phyloP scores from a whole-genome alignment of 257 asterid genomes.

The Penstemon davidsonii region DNA sequence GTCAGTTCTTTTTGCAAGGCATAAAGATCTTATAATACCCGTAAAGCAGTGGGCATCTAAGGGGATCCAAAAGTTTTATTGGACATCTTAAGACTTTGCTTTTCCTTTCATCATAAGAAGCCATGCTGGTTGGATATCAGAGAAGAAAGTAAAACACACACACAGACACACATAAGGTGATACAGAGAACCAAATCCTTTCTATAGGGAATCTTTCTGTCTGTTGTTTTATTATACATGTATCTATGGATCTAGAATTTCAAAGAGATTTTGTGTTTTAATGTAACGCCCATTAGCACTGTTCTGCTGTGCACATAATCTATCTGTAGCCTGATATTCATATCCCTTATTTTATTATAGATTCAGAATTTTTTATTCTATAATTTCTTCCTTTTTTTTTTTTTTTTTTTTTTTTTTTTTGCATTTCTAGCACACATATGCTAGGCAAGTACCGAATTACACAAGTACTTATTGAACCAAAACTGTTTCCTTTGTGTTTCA shows the following conservation, averaged over 20 bases:
- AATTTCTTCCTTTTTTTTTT: no score
- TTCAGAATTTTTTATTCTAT: no score
- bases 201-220: neutral
- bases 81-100: conserved; percentile 5
- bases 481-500: conserved; percentile 2
- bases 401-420: neutral
- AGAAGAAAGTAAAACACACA: no score
- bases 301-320: neutral
- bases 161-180: no score
- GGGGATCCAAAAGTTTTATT: neutral
- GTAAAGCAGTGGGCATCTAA: conserved; percentile 9
- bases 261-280: neutral
- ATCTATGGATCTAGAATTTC: neutral
- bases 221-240: neutral
- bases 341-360: conserved; percentile 4
- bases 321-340: neutral
- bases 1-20: neutral
- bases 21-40: neutral
- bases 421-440: conserved; percentile 2
- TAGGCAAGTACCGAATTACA: neutral
- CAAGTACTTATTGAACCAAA: conserved; percentile 6
- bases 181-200: no score
- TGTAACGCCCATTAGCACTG: neutral
- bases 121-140: no score
- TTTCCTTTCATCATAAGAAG: neutral